Conservation (phyloP, 2,329 filamentous ascomycete genomes). For the Fusarium oxysporum region DNA sequence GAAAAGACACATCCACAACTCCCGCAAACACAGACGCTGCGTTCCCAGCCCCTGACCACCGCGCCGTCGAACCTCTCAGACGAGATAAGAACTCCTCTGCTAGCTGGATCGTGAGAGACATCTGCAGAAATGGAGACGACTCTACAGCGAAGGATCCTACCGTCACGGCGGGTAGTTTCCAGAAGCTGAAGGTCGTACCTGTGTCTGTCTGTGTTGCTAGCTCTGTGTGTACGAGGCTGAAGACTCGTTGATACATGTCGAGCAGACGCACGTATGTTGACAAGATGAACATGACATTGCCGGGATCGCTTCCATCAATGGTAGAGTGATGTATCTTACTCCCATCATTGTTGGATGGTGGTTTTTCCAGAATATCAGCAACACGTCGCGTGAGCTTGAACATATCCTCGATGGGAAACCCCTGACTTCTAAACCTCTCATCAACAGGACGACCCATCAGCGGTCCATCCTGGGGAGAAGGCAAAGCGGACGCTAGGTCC, state of each 20-base stretch:
- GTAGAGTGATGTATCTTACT: slow-evolving; percentile 16
- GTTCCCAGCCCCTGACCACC: slow-evolving; percentile 42
- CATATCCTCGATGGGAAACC: slow-evolving; percentile 56
- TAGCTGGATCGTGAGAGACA: slow-evolving; percentile 57
- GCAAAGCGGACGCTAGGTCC: slow-evolving; percentile 52
- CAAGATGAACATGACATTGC: slow-evolving; percentile 54
- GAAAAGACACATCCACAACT: slow-evolving; percentile 48
- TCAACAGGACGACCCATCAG: slow-evolving; percentile 34
- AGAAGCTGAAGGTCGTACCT: slow-evolving; percentile 49
- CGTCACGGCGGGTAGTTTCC: slow-evolving; percentile 56
- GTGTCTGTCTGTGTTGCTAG: slow-evolving; percentile 45
- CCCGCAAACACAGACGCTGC: slow-evolving; percentile 49
- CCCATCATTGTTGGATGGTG: slow-evolving; percentile 24
- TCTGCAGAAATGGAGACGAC: slow-evolving; percentile 55
- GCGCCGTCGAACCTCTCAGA: slow-evolving; percentile 49
- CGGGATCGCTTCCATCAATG: slow-evolving; percentile 50
- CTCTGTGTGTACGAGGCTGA: slow-evolving; percentile 51
- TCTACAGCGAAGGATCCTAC: slow-evolving; percentile 56
- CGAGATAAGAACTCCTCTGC: slow-evolving; percentile 55
- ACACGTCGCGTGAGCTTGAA: slow-evolving; percentile 55
- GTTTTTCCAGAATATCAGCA: slow-evolving; percentile 50
- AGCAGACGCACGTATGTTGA: slow-evolving; percentile 55
- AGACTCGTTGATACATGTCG: slow-evolving; percentile 56
- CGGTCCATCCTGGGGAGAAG: slow-evolving; percentile 41
- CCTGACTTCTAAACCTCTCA: slow-evolving; percentile 40